Evolutionary conservation across 176 grass and related monocot species (phyloP).

Genomic region (Neostapfia colusana): DNA sequence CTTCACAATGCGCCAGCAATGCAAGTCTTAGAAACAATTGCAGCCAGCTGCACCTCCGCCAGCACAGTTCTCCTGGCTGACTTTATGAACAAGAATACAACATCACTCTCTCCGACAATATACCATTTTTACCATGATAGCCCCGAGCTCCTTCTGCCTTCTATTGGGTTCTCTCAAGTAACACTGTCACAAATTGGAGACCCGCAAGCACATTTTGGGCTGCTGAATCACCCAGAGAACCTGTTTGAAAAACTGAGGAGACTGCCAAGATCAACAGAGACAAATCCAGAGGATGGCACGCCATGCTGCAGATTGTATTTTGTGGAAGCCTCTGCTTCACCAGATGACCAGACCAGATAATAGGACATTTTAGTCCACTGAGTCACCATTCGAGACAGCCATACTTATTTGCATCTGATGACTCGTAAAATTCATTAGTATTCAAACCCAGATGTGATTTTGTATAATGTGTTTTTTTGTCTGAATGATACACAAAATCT

Average conservation of each 20-base stretch:
- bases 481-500: conserved; percentile 34
- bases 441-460: conserved; percentile 36
- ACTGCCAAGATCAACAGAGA: conserved; percentile 77
- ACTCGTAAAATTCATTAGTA: conserved; percentile 22
- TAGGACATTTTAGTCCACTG: conserved; percentile 17
- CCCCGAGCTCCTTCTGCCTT: conserved; percentile 74
- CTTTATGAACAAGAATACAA: conserved; percentile 89
- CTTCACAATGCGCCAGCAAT: conserved; percentile 67
- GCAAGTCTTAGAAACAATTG: conserved; percentile 78
- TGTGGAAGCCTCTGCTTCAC: conserved; percentile 71
- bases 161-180: conserved; percentile 67
- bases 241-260: conserved; percentile 85
- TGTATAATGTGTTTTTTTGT: conserved; percentile 32
- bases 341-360: conserved; percentile 41
- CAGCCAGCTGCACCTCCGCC: conserved; percentile 36
- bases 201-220: conserved; percentile 76
- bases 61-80: conserved; percentile 63
- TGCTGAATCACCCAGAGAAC: conserved; percentile 86
- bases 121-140: conserved; percentile 94
- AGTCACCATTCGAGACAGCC: conserved; percentile 29
- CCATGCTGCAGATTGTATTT: conserved; percentile 87
- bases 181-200: conserved; percentile 89
- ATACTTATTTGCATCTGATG: conserved; percentile 31
- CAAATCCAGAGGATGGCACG: conserved; percentile 69
- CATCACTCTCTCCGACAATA: conserved; percentile 51